These are phyloP conservation scores for Acacia concinna DNA, from an alignment of 331 rosid genomes.

Conservation along the genomic window DNA sequence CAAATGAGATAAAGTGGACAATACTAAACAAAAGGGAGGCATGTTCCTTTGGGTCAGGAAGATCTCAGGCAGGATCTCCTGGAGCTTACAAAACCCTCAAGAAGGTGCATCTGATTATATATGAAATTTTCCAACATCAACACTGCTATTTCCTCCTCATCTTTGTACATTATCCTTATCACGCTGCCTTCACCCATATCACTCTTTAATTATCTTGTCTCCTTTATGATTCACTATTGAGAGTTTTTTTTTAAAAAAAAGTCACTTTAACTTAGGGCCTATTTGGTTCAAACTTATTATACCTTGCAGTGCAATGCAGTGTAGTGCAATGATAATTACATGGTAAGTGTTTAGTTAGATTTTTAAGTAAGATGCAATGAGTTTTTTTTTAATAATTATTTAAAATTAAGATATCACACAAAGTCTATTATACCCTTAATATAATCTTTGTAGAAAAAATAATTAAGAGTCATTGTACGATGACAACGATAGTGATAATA, in stretches of 20 bases:
- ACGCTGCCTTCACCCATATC: slow-evolving; percentile 50
- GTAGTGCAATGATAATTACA: no score
- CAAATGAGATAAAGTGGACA: slow-evolving; percentile 64
- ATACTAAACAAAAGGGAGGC: slow-evolving; percentile 59
- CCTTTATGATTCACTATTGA: slow-evolving; percentile 22
- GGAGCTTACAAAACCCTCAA: slow-evolving; percentile 31
- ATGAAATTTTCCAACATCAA: slow-evolving; percentile 49
- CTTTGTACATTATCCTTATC: slow-evolving; percentile 33
- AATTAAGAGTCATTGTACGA: no score
- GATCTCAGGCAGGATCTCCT: slow-evolving; percentile 71
- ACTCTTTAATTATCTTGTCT: slow-evolving; percentile 43
- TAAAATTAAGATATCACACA: no score
- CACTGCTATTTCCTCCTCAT: slow-evolving; percentile 44
- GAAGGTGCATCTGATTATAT: slow-evolving; percentile 29
- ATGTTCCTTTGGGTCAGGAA: slow-evolving; percentile 68
- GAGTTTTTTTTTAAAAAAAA: background rate
- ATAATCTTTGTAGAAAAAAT: no score
- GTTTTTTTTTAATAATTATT: no score
- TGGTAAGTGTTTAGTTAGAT: no score
- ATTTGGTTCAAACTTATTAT: no score
- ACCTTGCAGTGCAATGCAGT: no score
- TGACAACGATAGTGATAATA: no score
- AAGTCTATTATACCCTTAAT: no score
- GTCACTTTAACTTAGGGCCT: slow-evolving; percentile 19
- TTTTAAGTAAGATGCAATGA: no score